Base-by-base conservation (phyloP, 495 filamentous ascomycete genomes). In the Chaetomium fimeti region DNA sequence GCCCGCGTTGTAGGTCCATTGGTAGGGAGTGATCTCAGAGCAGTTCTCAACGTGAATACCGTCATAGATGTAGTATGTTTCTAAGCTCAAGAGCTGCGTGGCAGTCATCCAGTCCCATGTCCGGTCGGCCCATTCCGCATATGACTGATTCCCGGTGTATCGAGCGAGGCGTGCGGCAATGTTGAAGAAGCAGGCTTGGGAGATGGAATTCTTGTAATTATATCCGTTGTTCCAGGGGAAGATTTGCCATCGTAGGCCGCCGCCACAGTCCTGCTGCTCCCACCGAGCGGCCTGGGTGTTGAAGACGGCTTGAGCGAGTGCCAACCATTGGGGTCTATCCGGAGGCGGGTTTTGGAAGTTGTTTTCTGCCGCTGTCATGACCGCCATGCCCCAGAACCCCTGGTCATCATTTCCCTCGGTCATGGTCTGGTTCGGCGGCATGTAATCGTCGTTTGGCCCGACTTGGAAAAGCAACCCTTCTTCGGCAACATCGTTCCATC, bases 231-330 rank as follows among this genome's bases (percentile, higher is more conserved):
- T 90, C 75, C 88, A 92, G 3, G 84, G 81, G 74, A 84, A 91
- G 48, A 94, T 89, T 78, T 95, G 91, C 91, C 91, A 95, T 38
- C 87, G 81, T 55, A 95, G 76, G 1, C 92, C 91, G 49, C 91
- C 91, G 36, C 82, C 81, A 73, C 91, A 96, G 20, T 83, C 82
- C 7, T 74, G 68, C 2, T 76, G 76, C 62, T 92, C 81, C 90
- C 90, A 93, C 3, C 89, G 79, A 0, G 78, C 75, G 2, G 83
- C 85, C 68, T 91, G 88, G 2, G 85, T 85, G 73, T 93, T 92
- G 77, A 92, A 93, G 0, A 88, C 88, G 9, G 87, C 89, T 68
- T 94, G 90, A 1, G 86, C 90, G 59, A 94, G 82, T 1, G 87
- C 88, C 0, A 94, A 79, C 90, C 90, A 93, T 63, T 88, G 85